Base-by-base conservation (phyloP, 2,329 filamentous ascomycete genomes). In the Onygena corvina region DNA sequence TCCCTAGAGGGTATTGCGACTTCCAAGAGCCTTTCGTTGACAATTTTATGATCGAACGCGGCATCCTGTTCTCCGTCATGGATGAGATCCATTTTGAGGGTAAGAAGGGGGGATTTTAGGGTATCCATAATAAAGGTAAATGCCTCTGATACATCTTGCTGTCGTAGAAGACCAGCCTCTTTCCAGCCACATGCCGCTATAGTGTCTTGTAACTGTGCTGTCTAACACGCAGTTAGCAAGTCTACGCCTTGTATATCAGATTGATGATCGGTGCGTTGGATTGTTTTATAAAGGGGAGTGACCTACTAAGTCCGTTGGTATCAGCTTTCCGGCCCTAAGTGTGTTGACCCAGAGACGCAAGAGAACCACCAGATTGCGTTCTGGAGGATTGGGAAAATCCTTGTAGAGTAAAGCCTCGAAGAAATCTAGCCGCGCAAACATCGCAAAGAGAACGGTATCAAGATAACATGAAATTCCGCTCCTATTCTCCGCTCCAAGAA, bases 131-230 rank as follows among this genome's bases (percentile, higher is more conserved):
- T 88, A 63, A 95, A 95, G 0, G 83, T 86, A 62, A 96, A 96
- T 1, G 89, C 89, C 66, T 98, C 92, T 0, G 92, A 95, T 0
- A 87, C 86, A 65, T 98, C 92, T 67, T 98, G 92, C 61, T 96
- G 92, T 57, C 81, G 77, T n/a, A 86, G 62, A 50, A 77, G 68
- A 18, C 77, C 76, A 42, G 89, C 89, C 51, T 93, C 88, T 57
- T 76, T 70, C 92, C 92, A 96, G 3, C 90, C 92, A 63, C 89
- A 95, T 48, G 82, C 83, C 14, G 83, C 82, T 33, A 96, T 67
- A 7, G 87, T 75, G 34, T 90, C 79, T 66, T 95, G 89, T 11
- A 98, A 75, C 55, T 87, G 74, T 64, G 84, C 77, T 5, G 86
- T 94, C 84, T 90, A 38, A 16, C 16, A 12, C 16, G 6, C 6